Evolutionary conservation across 148 eudicot species (phyloP).

Genomic region (Rhododendron williamsianum): DNA sequence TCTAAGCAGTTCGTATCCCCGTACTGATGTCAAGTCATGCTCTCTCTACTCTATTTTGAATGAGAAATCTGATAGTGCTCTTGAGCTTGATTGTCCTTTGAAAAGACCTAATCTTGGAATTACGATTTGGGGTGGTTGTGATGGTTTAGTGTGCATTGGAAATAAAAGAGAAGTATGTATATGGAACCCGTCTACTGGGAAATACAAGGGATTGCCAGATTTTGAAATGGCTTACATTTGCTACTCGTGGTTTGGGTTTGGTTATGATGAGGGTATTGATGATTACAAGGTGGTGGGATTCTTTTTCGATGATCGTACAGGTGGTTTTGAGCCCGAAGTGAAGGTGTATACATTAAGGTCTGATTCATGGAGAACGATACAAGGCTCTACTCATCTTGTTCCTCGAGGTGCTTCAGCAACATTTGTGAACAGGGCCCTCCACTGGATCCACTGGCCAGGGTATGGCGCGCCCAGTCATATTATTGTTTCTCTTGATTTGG

Average conservation of each 20-base stretch:
- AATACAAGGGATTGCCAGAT: conserved; percentile 10
- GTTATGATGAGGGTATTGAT: conserved; percentile 26
- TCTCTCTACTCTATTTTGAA: not conserved
- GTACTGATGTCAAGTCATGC: not conserved
- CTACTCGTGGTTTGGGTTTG: conserved; percentile 22
- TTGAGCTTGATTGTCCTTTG: not conserved
- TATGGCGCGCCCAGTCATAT: not conserved
- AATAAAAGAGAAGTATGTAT: not conserved
- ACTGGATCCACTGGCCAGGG: not conserved
- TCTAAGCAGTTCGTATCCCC: not conserved
- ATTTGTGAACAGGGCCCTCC: not conserved
- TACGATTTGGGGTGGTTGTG: not conserved
- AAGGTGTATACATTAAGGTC: conserved; percentile 24
- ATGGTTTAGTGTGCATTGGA: not conserved
- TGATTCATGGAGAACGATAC: conserved; percentile 22
- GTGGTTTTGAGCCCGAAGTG: conserved; percentile 8
- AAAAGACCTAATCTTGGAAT: not conserved
- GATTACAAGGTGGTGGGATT: conserved; percentile 28
- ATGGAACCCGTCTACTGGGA: not conserved
- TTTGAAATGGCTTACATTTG: not conserved
- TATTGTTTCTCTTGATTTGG: conserved; percentile 9
- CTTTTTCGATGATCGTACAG: no score
- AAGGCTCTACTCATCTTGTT: not conserved
- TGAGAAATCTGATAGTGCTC: not conserved
- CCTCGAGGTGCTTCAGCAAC: not conserved